A percentile compares a stretch with the other conserved stretches of the same genome.
These are phyloP conservation scores for Suhomyces vadensis DNA, from an alignment of 805 yeast species.

Conservation along the genomic window DNA sequence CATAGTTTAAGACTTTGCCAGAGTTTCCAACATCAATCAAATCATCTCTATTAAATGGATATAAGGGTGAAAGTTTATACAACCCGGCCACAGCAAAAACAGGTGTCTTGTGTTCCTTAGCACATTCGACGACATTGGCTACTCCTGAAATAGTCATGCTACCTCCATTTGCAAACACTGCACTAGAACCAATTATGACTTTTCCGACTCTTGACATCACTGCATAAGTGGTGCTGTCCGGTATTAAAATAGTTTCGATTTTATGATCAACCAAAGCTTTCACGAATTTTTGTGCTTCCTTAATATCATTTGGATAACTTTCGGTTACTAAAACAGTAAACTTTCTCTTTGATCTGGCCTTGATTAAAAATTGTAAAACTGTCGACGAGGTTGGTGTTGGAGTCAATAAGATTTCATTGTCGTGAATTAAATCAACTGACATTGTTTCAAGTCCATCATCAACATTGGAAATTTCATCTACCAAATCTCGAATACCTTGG, in stretches of 20 bases:
- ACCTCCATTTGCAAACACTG: slow-evolving; percentile 96
- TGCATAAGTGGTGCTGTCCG: slow-evolving; percentile 91
- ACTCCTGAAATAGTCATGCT: slow-evolving; percentile 88
- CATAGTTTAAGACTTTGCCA: slow-evolving; percentile 80
- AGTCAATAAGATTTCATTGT: slow-evolving; percentile 78
- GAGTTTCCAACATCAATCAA: slow-evolving; percentile 90
- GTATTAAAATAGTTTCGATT: slow-evolving; percentile 86
- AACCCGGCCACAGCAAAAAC: slow-evolving; percentile 94
- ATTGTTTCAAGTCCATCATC: slow-evolving; percentile 89
- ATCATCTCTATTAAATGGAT: slow-evolving; percentile 84
- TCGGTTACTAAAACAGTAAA: slow-evolving; percentile 93
- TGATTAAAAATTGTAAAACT: slow-evolving; percentile 79
- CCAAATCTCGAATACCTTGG: slow-evolving; percentile 87
- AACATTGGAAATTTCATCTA: slow-evolving; percentile 86
- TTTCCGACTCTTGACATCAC: slow-evolving; percentile 97
- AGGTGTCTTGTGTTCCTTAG: slow-evolving; percentile 93
- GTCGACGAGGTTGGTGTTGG: slow-evolving; percentile 96
- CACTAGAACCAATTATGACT: slow-evolving; percentile 87
- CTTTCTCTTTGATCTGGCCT: slow-evolving; percentile 85
- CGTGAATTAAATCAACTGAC: slow-evolving; percentile 93
- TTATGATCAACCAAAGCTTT: slow-evolving; percentile 77
- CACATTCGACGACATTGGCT: slow-evolving; percentile 91
- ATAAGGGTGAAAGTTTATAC: slow-evolving; percentile 87
- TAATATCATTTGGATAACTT: slow-evolving; percentile 85
- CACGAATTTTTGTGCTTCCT: slow-evolving; percentile 75